These are phyloP conservation scores for Monotropa hypopitys DNA, from an alignment of 179 eudicot genomes.

Conservation along the genomic window DNA sequence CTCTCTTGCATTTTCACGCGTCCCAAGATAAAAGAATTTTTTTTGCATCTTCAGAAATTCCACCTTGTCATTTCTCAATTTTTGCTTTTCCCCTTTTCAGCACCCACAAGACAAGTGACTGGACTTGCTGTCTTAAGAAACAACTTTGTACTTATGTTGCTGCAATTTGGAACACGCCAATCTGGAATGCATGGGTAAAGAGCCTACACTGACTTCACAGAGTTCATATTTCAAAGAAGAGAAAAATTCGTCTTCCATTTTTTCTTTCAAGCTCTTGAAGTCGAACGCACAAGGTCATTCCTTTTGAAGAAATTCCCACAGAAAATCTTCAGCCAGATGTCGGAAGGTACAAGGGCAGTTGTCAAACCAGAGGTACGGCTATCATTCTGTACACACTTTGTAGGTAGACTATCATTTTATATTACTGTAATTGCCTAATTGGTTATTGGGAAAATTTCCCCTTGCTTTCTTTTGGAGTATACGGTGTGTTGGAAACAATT, in stretches of 20 bases:
- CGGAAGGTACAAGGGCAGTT: constrained; percentile 6
- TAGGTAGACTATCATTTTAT: neutral
- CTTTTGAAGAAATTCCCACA: neutral
- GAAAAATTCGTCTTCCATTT: neutral
- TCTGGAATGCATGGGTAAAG: neutral
- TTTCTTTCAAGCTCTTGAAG: neutral
- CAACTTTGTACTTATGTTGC: neutral
- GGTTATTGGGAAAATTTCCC: neutral
- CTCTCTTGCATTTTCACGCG: neutral
- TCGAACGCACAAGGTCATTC: neutral
- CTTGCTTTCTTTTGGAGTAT: neutral
- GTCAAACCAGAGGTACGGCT: constrained; percentile 6
- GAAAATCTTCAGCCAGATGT: neutral
- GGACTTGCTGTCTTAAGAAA: neutral
- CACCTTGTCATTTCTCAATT: neutral
- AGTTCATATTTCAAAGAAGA: neutral
- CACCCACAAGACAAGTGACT: neutral
- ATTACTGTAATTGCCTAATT: neutral
- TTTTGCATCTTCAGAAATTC: neutral
- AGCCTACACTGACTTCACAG: neutral
- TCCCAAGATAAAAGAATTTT: neutral
- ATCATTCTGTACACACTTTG: neutral
- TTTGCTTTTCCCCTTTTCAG: neutral
- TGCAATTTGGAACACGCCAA: neutral
- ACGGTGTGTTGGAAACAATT: neutral